Evolutionary conservation across 208 protist genomes (phyloP).

Genomic region (Leishmania turanica): DNA sequence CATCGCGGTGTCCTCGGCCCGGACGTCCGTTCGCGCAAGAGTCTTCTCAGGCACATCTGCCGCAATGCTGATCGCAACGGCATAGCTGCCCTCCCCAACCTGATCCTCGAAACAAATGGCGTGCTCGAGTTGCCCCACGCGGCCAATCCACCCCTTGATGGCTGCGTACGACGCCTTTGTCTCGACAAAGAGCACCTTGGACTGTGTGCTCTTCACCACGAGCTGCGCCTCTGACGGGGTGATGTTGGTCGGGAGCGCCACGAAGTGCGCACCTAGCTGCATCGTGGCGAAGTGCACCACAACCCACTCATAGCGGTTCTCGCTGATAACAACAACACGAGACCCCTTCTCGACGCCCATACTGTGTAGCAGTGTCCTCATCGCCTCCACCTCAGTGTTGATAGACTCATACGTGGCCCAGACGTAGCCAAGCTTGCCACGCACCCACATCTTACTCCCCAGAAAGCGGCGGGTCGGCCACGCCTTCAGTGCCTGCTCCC

Average conservation of each 20-base stretch:
- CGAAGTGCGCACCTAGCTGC: conserved; percentile 89
- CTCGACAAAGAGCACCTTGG: conserved; percentile 89
- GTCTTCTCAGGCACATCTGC: conserved; percentile 78
- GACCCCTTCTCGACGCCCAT: conserved; percentile 85
- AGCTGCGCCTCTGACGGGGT: conserved; percentile 86
- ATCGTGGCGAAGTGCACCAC: conserved; percentile 90
- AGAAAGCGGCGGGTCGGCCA: conserved; percentile 86
- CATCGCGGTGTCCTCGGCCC: conserved; percentile 90
- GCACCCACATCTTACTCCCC: conserved; percentile 90
- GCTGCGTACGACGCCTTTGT: conserved; percentile 72
- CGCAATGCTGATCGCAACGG: conserved; percentile 84
- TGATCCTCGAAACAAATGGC: conserved; percentile 91
- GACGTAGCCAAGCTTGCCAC: conserved; percentile 84
- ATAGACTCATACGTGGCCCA: conserved; percentile 93
- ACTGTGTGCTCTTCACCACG: conserved; percentile 84
- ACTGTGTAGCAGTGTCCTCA: conserved; percentile 79
- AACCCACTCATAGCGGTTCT: conserved; percentile 93
- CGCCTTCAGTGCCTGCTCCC: conserved; percentile 81
- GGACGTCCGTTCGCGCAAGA: conserved; percentile 62
- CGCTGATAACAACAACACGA: conserved; percentile 88
- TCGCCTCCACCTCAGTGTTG: conserved; percentile 70
- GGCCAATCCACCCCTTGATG: conserved; percentile 82
- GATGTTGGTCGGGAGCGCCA: conserved; percentile 88
- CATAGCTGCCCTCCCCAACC: conserved; percentile 82
- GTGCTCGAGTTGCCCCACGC: conserved; percentile 81